Evolutionary conservation across 2,329 filamentous ascomycete species (phyloP).

Genomic region (Venturia asperata): DNA sequence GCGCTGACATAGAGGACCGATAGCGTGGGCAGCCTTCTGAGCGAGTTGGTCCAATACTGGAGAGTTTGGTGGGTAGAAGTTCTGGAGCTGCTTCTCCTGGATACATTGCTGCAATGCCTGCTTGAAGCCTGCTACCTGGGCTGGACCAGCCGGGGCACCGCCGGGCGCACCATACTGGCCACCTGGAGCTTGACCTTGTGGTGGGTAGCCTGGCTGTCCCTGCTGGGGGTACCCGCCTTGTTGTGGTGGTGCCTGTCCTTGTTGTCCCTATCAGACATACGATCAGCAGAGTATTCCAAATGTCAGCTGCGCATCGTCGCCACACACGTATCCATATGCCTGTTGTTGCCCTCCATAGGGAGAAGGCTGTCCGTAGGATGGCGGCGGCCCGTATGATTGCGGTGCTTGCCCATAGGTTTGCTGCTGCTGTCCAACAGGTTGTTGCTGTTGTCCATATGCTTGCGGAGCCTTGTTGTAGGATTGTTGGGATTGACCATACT

Average conservation of each 20-base stretch:
- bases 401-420: slow-evolving; percentile 22
- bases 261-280: slow-evolving; percentile 24
- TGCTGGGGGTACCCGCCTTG: slow-evolving; percentile 30
- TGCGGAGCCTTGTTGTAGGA: slow-evolving; percentile 32
- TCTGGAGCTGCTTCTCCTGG: slow-evolving; percentile 53
- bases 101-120: slow-evolving; percentile 49
- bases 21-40: slow-evolving; percentile 41
- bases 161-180: slow-evolving; percentile 22
- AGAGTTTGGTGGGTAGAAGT: slow-evolving; percentile 52
- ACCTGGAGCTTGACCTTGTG: slow-evolving; percentile 28
- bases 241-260: slow-evolving; percentile 29
- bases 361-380: slow-evolving; percentile 23
- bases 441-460: slow-evolving; percentile 22
- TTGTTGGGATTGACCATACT: slow-evolving; percentile 23
- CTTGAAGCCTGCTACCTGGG: slow-evolving; percentile 47
- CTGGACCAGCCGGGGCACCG: slow-evolving; percentile 31
- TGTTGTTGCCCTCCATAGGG: slow-evolving; percentile 19
- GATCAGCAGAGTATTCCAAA: slow-evolving; percentile 9
- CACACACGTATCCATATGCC: slow-evolving; percentile 13
- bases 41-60: slow-evolving; percentile 47
- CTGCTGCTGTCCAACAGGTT: slow-evolving; percentile 21
- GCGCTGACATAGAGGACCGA: slow-evolving; percentile 49
- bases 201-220: slow-evolving; percentile 30
- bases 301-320: slow-evolving; percentile 20
- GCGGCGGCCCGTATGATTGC: slow-evolving; percentile 26